A percentile compares a stretch with the other conserved stretches of the same genome.
Conservation (phyloP, 768 basidiomycete genomes). For the Lentinula edodes region DNA sequence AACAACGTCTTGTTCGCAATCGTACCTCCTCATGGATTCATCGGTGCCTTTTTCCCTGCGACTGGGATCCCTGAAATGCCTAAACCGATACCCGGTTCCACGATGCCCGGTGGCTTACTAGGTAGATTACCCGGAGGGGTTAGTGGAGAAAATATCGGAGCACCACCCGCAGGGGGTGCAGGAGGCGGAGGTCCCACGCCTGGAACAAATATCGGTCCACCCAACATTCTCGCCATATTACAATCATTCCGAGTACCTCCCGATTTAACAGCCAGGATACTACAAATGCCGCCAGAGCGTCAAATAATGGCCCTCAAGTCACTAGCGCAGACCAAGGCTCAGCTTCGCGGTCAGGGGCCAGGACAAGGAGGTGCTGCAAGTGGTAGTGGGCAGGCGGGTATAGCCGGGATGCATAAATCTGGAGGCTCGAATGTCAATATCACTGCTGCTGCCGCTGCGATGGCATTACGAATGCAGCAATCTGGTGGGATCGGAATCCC, state of each 20-base stretch:
- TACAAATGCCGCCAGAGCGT: not conserved
- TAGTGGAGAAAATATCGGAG: not conserved
- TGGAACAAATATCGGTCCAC: not conserved
- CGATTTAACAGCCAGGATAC: not conserved
- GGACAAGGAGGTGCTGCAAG: not conserved
- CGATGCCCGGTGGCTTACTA: not conserved
- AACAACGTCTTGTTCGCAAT: slow-evolving; percentile 1
- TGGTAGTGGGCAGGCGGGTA: not conserved
- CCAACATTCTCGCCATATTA: not conserved
- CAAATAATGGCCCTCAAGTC: not conserved
- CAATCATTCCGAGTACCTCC: not conserved
- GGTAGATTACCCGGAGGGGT: not conserved
- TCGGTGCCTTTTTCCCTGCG: not conserved
- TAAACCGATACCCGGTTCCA: not conserved
- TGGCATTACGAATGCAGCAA: slow-evolving; percentile 2
- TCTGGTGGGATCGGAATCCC: not conserved
- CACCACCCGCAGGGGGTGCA: not conserved
- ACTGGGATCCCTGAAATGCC: slow-evolving; percentile 5
- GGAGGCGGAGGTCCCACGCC: not conserved
- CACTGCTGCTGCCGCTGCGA: slow-evolving; percentile 1
- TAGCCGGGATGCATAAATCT: not conserved
- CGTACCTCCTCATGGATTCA: slow-evolving; percentile 1
- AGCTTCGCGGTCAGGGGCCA: not conserved
- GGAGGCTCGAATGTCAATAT: not conserved
- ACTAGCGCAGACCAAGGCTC: not conserved